Percentiles rank a stretch among this genome's conserved stretches.
These are phyloP conservation scores for Coleophoma crateriformis DNA, from an alignment of 2,329 filamentous ascomycete genomes.

Conservation along the genomic window DNA sequence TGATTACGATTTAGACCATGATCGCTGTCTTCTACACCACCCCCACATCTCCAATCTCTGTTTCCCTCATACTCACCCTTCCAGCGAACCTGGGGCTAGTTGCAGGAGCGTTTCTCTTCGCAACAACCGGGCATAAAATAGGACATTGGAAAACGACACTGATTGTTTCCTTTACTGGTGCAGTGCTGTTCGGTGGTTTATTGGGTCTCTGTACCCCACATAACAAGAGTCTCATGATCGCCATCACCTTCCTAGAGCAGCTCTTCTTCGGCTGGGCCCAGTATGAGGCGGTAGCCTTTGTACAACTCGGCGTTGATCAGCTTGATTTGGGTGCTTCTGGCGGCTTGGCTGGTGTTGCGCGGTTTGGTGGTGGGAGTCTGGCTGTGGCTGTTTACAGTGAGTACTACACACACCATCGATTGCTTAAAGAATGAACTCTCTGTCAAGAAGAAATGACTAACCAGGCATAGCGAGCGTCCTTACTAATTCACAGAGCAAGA, in stretches of 20 bases:
- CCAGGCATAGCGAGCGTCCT: neutral
- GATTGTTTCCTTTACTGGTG: neutral
- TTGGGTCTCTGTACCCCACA: neutral
- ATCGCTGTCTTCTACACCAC: constrained; percentile 35
- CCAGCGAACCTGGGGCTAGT: neutral
- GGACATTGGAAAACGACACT: neutral
- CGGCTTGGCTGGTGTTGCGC: constrained; percentile 1
- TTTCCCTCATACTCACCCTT: neutral
- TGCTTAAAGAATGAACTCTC: too few species aligned
- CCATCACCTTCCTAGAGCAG: constrained; percentile 3
- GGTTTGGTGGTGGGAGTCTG: constrained; percentile 2
- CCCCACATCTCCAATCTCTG: neutral
- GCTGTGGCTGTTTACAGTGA: constrained; percentile 1
- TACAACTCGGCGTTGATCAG: constrained; percentile 3
- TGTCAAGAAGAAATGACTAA: too few species aligned
- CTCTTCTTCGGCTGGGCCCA: constrained; percentile 2
- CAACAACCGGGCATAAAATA: neutral
- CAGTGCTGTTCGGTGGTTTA: neutral
- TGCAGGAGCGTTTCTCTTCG: neutral
- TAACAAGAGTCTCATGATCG: constrained; percentile 1
- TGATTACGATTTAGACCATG: constrained; percentile 27
- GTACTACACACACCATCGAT: too few species aligned
- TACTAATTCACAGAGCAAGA: neutral
- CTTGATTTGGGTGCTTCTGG: constrained; percentile 1
- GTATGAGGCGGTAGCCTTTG: constrained; percentile 2